Percentiles rank a stretch among this genome's conserved stretches.
phyloP scores from a whole-genome alignment of 2,329 filamentous ascomycete genomes.

The Pseudovirgaria hyperparasitica region DNA sequence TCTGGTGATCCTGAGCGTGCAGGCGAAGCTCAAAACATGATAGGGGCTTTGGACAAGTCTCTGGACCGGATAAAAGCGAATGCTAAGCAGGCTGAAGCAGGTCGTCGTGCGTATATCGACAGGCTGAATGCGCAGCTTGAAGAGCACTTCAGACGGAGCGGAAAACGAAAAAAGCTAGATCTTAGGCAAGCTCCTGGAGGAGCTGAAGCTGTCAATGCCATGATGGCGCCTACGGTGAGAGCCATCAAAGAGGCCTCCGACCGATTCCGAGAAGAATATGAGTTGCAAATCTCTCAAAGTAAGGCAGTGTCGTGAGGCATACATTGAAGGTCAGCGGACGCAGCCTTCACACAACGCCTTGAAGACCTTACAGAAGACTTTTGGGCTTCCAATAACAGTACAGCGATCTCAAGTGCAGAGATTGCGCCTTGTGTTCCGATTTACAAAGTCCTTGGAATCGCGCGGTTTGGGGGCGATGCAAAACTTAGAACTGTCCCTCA shows the following conservation, averaged over 20 bases:
- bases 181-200: slow-evolving; percentile 61
- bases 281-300: slow-evolving; percentile 48
- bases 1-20: slow-evolving; percentile 76
- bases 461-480: too few relatives aligned
- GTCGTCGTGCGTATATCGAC: slow-evolving; percentile 54
- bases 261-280: slow-evolving; percentile 60
- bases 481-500: too few relatives aligned
- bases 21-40: slow-evolving; percentile 66
- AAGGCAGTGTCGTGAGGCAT: too few relatives aligned
- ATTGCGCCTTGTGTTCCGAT: too few relatives aligned
- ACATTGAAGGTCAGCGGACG: too few relatives aligned
- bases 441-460: too few relatives aligned
- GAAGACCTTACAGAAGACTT: too few relatives aligned
- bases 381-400: slow-evolving; percentile 1
- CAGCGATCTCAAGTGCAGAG: too few relatives aligned
- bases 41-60: slow-evolving; percentile 69
- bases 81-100: slow-evolving; percentile 64
- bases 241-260: slow-evolving; percentile 57
- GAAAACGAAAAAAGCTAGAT: slow-evolving; percentile 60
- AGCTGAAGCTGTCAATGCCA: slow-evolving; percentile 56
- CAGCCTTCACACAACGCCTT: too few relatives aligned
- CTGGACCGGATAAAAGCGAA: slow-evolving; percentile 69
- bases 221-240: slow-evolving; percentile 62
- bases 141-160: slow-evolving; percentile 57
- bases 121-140: slow-evolving; percentile 57